Base-by-base conservation (phyloP, 345 rosid species). In the Acer campestre region DNA sequence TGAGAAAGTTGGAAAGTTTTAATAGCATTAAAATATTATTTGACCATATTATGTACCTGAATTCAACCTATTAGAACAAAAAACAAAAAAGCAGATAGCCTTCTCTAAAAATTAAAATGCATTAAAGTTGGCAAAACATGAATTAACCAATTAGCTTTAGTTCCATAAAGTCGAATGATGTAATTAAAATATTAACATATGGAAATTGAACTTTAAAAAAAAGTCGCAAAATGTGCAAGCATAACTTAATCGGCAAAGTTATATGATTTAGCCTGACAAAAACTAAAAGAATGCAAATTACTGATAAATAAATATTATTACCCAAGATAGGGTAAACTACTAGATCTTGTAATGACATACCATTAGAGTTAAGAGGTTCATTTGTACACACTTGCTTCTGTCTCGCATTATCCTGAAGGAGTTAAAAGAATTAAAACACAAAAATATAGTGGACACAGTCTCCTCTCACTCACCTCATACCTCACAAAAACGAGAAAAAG, bases 331-430 rank as follows among this genome's bases (percentile, higher is more conserved):
- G 38, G 74, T 18, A 70, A 13, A 53, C 35, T 17, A 4, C 13
- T 70, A 18, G 56, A 64, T n/a, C 10, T 53, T 20, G 44, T 12
- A 29, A 69, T 40, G 31, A 48, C 77, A 20, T 80, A 88, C 89
- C 86, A 67, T 80, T 67, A 65, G 84, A 82, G 46, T 78, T 75
- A 77, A 77, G 74, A 71, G 86, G 82, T 77, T 80, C 85, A 75
- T 80, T 81, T 59, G 80, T 49, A 68, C 82, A 83, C 81, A 84
- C 77, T 61, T 84, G 83, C 86, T 88, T 89, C 71, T 86, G 38
- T 73, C 74, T 84, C 78, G 78, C 17, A 73, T 83, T 91, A 82
- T 89, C 98, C 98, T 93, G 90, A 68, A 81, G 75, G 53, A 82
- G 67, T 38, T 63, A 31, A 82, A 71, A 56, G 35, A 75, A 70